A percentile compares a stretch with the other conserved stretches of the same genome.
phyloP scores from a whole-genome alignment of 2,329 filamentous ascomycete species.

The Achaetomium macrosporum region DNA sequence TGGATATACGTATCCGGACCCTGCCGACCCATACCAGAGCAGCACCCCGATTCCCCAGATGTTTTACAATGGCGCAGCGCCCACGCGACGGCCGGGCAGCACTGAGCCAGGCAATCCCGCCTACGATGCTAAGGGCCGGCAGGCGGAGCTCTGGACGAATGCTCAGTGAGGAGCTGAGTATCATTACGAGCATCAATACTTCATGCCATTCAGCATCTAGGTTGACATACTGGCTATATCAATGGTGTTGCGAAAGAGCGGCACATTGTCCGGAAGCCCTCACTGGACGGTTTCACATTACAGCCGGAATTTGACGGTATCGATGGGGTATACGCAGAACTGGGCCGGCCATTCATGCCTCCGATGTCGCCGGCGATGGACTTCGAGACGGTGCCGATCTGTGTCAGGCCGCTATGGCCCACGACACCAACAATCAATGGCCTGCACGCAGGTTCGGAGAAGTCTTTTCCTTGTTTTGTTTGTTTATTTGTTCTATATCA shows the following conservation, averaged over 20 bases:
- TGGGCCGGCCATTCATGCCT: slow-evolving; percentile 78
- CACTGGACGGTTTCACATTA: slow-evolving; percentile 91
- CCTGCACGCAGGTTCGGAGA: slow-evolving; percentile 62
- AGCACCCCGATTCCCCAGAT: slow-evolving; percentile 57
- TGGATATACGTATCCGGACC: slow-evolving; percentile 75
- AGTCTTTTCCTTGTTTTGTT: background rate
- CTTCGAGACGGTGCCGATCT: slow-evolving; percentile 77
- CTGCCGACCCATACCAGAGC: slow-evolving; percentile 60
- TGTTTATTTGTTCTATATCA: slow-evolving; percentile 18
- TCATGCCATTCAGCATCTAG: too few species aligned
- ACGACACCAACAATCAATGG: slow-evolving; percentile 77
- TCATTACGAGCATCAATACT: background rate
- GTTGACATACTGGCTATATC: too few species aligned
- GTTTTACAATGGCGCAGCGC: slow-evolving; percentile 62
- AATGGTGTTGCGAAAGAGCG: slow-evolving; percentile 61
- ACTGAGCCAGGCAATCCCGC: slow-evolving; percentile 57
- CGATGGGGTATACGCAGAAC: slow-evolving; percentile 88
- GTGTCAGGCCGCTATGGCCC: slow-evolving; percentile 75
- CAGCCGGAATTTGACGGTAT: slow-evolving; percentile 75
- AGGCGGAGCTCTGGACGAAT: slow-evolving; percentile 48
- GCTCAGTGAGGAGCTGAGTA: slow-evolving; percentile 34
- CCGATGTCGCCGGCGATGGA: slow-evolving; percentile 87
- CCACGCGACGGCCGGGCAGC: slow-evolving; percentile 68
- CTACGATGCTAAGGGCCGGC: slow-evolving; percentile 57
- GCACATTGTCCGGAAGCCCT: slow-evolving; percentile 72